Conservation (phyloP, 2,329 filamentous ascomycete species). For the Colletotrichum costaricense region DNA sequence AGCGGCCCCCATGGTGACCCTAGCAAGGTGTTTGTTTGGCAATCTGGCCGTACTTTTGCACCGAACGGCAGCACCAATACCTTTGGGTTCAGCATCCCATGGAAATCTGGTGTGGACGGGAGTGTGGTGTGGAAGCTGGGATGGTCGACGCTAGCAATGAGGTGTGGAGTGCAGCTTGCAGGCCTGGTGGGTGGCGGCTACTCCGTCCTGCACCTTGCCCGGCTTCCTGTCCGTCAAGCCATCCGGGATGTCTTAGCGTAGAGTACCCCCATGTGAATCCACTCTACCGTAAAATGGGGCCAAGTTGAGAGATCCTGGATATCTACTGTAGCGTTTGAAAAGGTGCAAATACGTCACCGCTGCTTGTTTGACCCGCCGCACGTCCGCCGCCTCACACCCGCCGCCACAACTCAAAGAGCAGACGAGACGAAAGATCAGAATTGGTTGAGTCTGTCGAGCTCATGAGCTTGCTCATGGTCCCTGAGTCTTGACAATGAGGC, state of each 20-base stretch:
- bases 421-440: not conserved
- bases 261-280: slow-evolving; percentile 4
- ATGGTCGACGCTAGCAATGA: slow-evolving; percentile 1
- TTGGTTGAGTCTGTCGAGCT: not conserved
- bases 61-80: no score
- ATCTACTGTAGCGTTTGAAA: slow-evolving; percentile 16
- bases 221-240: not conserved
- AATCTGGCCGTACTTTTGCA: slow-evolving; percentile 2
- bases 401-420: not conserved
- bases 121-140: not conserved
- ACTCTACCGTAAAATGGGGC: slow-evolving; percentile 25
- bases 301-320: not conserved
- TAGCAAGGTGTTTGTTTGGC: not conserved
- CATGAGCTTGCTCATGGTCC: not conserved
- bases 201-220: slow-evolving; percentile 18
- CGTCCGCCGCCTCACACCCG: not conserved
- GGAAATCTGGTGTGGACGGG: slow-evolving; percentile 4
- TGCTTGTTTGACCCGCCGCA: not conserved
- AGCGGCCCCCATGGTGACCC: not conserved
- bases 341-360: slow-evolving; percentile 15
- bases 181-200: slow-evolving; percentile 19
- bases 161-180: slow-evolving; percentile 18
- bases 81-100: not conserved
- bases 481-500: not conserved
- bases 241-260: slow-evolving; percentile 9